These are phyloP conservation scores for Gnomoniopsis sp. DNA, from an alignment of 2,329 filamentous ascomycete genomes.

Conservation along the genomic window DNA sequence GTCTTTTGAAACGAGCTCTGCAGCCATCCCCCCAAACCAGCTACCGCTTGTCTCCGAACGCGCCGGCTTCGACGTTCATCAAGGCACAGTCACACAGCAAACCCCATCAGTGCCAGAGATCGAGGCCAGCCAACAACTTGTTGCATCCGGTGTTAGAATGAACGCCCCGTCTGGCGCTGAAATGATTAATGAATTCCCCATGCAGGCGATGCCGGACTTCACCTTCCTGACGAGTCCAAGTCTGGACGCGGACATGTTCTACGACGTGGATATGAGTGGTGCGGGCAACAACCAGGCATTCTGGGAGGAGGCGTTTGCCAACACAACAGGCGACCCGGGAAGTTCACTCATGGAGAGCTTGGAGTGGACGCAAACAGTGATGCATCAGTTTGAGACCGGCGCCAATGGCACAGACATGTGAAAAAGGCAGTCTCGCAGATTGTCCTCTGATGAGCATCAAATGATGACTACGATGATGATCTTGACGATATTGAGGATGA, in stretches of 20 bases:
- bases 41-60: not conserved
- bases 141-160: not conserved
- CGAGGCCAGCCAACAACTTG: too few relatives aligned
- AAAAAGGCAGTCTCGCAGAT: not conserved
- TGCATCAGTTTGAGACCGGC: not conserved
- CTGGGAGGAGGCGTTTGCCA: slow-evolving; percentile 37
- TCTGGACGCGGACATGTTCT: slow-evolving; percentile 20
- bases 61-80: not conserved
- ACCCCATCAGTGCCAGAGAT: not conserved
- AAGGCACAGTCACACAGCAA: not conserved
- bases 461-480: not conserved
- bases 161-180: not conserved
- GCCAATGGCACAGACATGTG: not conserved
- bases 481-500: too few relatives aligned
- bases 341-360: slow-evolving; percentile 30
- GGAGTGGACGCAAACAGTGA: slow-evolving; percentile 25
- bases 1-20: not conserved
- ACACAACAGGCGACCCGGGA: slow-evolving; percentile 31
- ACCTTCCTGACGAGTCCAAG: slow-evolving; percentile 18
- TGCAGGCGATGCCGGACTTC: slow-evolving; percentile 11
- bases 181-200: not conserved
- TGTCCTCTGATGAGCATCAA: not conserved
- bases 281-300: slow-evolving; percentile 27
- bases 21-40: too few relatives aligned
- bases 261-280: slow-evolving; percentile 26